Base-by-base conservation (phyloP, 495 filamentous ascomycete species). In the Aspergillus affinis region DNA sequence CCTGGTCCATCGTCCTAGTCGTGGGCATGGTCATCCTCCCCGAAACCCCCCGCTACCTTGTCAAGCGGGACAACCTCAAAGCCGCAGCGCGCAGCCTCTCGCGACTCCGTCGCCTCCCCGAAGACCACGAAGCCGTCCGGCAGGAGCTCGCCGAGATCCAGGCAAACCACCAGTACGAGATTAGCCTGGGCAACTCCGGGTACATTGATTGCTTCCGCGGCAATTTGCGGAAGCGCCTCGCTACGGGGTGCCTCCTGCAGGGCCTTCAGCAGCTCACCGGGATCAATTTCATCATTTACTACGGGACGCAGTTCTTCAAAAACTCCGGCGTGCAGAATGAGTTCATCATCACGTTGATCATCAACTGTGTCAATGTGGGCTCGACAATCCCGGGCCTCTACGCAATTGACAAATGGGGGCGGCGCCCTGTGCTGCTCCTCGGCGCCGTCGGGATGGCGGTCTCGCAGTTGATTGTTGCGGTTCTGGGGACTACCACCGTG, bases 91-190 rank as follows among this genome's bases (percentile, higher is more conserved):
- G 13, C 2, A 51, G 49, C 26, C 49, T 51, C 49, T 4, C 49
- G 2, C 2, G 49, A 19, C 49, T 51, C 2, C 49, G 49, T 15
- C 49, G 49, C 13, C 49, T 51, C 2, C 49, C 49, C 49, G 27
- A 15, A 3, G 56, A 58, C 48, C 9, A 51, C 12, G 41, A 3
- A 0, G 23, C 26, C 8, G 30, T 58, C 13, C 26, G 17, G 15
- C 1, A 17, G 2, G 56, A 58, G 19, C 56, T 58, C 4, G 56
- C 48, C 0, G 56, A 58, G 48, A 51, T 58, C 48, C 26, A 44
- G 48, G 48, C 48, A 3, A 58, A 58, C 48, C 48, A 51, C 6
- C 2, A 58, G 17, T 58, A 41, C n/a, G 56, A 58, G 18, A 15
- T 27, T 5, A 26, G 6, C 20, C 49, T 21, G 2, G 49, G 49